Evolutionary conservation across 768 basidiomycete species (phyloP).

Genomic region (Termitomyces sp.): DNA sequence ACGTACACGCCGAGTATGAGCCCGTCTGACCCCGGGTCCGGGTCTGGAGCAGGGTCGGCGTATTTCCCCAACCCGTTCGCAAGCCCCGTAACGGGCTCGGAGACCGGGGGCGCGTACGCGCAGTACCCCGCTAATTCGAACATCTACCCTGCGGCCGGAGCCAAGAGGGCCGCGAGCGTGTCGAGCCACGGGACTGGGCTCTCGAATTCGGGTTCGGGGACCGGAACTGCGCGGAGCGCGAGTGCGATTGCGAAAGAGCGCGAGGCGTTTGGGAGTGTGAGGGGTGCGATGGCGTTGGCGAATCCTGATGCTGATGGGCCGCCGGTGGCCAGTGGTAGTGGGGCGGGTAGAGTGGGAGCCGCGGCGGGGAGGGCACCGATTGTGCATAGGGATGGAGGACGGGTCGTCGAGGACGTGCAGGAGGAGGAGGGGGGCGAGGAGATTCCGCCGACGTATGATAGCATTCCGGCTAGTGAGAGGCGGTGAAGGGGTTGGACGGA

Average conservation of each 20-base stretch:
- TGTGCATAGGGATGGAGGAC: conserved; percentile 20
- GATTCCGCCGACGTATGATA: neutral
- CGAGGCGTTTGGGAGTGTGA: neutral
- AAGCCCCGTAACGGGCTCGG: neutral
- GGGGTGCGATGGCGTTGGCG: conserved; percentile 5
- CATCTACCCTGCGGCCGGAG: neutral
- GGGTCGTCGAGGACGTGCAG: neutral
- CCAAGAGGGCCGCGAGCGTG: neutral
- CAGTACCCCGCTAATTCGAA: neutral
- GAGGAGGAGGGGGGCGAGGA: neutral
- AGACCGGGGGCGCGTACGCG: neutral
- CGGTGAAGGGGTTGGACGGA: neutral
- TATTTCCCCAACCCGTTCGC: neutral
- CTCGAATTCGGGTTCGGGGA: neutral
- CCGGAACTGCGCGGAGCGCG: neutral
- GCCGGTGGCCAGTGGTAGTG: neutral
- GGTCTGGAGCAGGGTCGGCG: neutral
- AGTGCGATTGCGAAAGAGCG: neutral
- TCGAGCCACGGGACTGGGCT: neutral
- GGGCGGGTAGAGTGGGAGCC: neutral
- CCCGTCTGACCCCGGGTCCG: neutral
- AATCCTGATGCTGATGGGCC: conserved; percentile 5
- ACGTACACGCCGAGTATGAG: neutral
- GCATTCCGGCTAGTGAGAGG: neutral
- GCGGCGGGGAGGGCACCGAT: conserved; percentile 7